Evolutionary conservation across 768 basidiomycete genomes (phyloP), one percentile per base, ranked within the genome.

Genomic region (Collybia sp.): DNA sequence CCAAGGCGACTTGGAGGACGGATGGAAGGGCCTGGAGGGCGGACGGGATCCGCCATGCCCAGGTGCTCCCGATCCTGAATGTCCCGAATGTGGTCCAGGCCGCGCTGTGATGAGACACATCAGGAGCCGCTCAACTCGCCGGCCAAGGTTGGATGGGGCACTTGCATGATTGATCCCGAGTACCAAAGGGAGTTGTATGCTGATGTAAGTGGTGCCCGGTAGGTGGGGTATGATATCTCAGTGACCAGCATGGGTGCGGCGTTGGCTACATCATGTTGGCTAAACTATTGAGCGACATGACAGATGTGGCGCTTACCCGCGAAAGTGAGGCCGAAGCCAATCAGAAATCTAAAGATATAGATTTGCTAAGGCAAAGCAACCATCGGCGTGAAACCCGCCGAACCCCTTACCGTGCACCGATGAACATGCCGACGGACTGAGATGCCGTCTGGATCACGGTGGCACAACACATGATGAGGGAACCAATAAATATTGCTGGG

Each of bases 111-210:
- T 41, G 40, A 17, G 41, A 36, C 44, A 31, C 13, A 33, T 18
- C 13, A 45, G 16, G 2, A 39, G 16, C 5, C 20, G 34, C 37
- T 18, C 33, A 16, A 43, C 15, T 18, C 32, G 30, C 34, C 0
- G 9, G 34, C n/a, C 20, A 16, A 15, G 41, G 42, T 16, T 30
- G 30, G 2, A 12, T 52, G 39, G n/a, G 52, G 45, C 34, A 69
- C 78, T 38, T 53, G 83, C 81, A 90, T 58, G 59, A 91, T 88
- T 45, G 87, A 73, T 47, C 90, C 90, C 12, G 85, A 82, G 61
- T 88, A 89, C 88, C 90, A 92, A 50, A 90, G 82, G 25, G 87
- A 84, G 71, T 90, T 88, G 71, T 87, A 89, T 42, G 80, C 65
- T 2, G 86, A 82, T 12, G 87, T 92, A 47, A 93, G 65, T 30